Base-by-base conservation (phyloP, 495 filamentous ascomycete species). In the Xylaria acuta region DNA sequence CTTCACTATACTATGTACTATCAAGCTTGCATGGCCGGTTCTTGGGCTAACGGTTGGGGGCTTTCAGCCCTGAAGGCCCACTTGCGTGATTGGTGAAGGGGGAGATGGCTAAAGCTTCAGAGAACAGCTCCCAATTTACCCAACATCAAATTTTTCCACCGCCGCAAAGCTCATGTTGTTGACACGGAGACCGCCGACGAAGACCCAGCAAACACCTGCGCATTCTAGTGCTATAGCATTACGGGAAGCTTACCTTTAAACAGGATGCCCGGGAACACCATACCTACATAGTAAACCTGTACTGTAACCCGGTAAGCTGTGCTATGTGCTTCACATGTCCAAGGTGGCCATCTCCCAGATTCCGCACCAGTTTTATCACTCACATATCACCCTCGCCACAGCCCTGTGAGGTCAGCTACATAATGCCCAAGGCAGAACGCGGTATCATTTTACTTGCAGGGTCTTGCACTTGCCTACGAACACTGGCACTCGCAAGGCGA, bases 51-150 rank as follows among this genome's bases (percentile, higher is more conserved):
- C 36, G 47, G 49, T 36, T 67, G 49, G 65, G 30, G 25, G 4
- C 32, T 30, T 41, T 67, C 65, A 67, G 65, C 65, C 65, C 49
- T 67, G 65, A 67, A 67, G 41, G 45, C 27, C 64, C 64, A 53
- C 64, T n/a, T 25, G 32, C 58, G 20, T 60, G 58, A 60, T 60
- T 20, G 16, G 32, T 59, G 56, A 38, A n/a, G 16, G 34, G 34
- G 11, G 34, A 9, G 60, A 43, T 64, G 60, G 60, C 36, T 43
- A 64, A 43, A 63, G 59, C 59, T 41, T 38, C 36, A 12, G 30
- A 41, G 36, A 5, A 63, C 9, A 25, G 36, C 59, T 59, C n/a
- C 59, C 36, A 16, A 16, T 63, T 38, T 18, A 63, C 27, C 27
- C 54, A 34, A 59, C 54, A 2, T 34, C 54, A 5, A 36, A 12